A percentile compares a stretch with the other conserved stretches of the same genome.
Conservation (phyloP, 2,329 filamentous ascomycete genomes). For the Penicillium hesseltinei region DNA sequence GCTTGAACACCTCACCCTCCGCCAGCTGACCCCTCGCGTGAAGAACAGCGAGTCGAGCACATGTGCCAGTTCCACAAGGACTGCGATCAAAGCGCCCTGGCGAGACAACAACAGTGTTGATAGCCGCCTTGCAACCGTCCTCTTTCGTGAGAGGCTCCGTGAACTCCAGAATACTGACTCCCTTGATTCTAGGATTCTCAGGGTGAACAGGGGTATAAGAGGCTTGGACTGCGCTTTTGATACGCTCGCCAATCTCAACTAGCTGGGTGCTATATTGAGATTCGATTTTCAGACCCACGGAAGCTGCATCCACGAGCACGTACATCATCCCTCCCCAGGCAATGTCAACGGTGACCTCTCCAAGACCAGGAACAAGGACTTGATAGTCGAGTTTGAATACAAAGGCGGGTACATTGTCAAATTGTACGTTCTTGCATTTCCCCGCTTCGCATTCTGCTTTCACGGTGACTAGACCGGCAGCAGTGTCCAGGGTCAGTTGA, state of each 20-base stretch:
- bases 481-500: slow-evolving; percentile 43
- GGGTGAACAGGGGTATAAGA: slow-evolving; percentile 44
- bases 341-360: slow-evolving; percentile 43
- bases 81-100: slow-evolving; percentile 49
- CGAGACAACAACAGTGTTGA: slow-evolving; percentile 46
- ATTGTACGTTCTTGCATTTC: slow-evolving; percentile 46
- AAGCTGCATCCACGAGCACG: slow-evolving; percentile 42
- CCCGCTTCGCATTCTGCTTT: slow-evolving; percentile 45
- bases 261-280: slow-evolving; percentile 36
- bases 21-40: slow-evolving; percentile 43
- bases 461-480: slow-evolving; percentile 45
- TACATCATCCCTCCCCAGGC: slow-evolving; percentile 51
- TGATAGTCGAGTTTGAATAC: slow-evolving; percentile 41
- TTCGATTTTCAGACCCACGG: slow-evolving; percentile 38
- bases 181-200: slow-evolving; percentile 43
- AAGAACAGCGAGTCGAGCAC: slow-evolving; percentile 45
- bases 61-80: slow-evolving; percentile 49
- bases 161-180: slow-evolving; percentile 43
- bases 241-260: slow-evolving; percentile 45
- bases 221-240: slow-evolving; percentile 42
- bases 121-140: slow-evolving; percentile 28
- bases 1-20: slow-evolving; percentile 39
- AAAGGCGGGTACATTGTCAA: slow-evolving; percentile 49
- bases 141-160: slow-evolving; percentile 35
- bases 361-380: slow-evolving; percentile 44